Conservation (phyloP, 345 rosid species). For the Nephelium lappaceum region DNA sequence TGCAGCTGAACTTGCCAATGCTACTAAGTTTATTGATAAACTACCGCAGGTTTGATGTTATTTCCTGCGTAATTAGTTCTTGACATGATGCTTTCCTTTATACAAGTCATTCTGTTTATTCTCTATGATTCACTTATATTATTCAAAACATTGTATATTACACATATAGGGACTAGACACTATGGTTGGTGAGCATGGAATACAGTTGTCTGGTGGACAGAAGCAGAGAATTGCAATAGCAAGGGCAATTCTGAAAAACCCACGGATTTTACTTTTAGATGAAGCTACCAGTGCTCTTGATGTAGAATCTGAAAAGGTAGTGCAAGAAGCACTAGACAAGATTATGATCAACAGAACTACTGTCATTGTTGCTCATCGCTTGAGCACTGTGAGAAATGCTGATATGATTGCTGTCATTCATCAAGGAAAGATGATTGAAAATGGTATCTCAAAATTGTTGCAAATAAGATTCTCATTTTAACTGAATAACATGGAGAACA, state of each 20-base stretch:
- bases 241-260: slow-evolving; percentile 79
- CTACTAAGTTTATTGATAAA: slow-evolving; percentile 70
- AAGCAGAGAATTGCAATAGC: slow-evolving; percentile 94
- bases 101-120: not conserved
- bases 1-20: slow-evolving; percentile 78
- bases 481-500: slow-evolving; percentile 8
- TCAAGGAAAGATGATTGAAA: slow-evolving; percentile 76
- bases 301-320: slow-evolving; percentile 78
- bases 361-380: slow-evolving; percentile 79
- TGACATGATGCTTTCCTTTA: not conserved
- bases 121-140: not conserved
- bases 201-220: slow-evolving; percentile 94
- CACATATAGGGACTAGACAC: slow-evolving; percentile 67
- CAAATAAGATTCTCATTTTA: not conserved
- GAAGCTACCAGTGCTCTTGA: slow-evolving; percentile 95
- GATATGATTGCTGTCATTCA: slow-evolving; percentile 80
- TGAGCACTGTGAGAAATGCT: slow-evolving; percentile 75
- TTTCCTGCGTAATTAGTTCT: not conserved
- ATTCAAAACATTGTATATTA: not conserved
- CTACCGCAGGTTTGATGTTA: slow-evolving; percentile 54
- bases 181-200: slow-evolving; percentile 91
- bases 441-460: slow-evolving; percentile 44
- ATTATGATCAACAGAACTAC: slow-evolving; percentile 79
- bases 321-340: slow-evolving; percentile 82
- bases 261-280: slow-evolving; percentile 70